phyloP scores from a whole-genome alignment of 106 monocot genomes.

The Chionographis japonica region DNA sequence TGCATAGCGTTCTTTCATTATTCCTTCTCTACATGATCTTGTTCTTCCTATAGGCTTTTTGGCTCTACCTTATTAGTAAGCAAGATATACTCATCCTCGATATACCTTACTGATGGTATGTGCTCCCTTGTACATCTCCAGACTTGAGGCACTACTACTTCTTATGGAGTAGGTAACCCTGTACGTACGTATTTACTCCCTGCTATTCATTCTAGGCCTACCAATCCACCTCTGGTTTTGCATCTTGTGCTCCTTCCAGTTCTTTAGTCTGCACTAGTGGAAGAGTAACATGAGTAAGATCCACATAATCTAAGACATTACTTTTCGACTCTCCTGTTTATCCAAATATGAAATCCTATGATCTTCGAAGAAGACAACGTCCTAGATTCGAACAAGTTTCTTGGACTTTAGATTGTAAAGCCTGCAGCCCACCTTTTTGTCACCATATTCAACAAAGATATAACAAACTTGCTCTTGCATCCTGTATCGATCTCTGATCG shows the following conservation, averaged over 20 bases:
- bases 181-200: too few species aligned
- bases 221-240: too few species aligned
- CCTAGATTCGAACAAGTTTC: background rate
- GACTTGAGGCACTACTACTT: too few species aligned
- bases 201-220: background rate
- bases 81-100: background rate
- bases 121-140: too few species aligned
- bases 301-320: too few species aligned
- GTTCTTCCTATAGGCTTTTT: background rate
- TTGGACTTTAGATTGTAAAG: background rate
- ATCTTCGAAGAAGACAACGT: background rate
- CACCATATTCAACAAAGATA: background rate
- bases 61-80: background rate
- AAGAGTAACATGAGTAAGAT: background rate
- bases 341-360: background rate
- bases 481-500: background rate
- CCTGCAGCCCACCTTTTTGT: background rate
- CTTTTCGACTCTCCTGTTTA: background rate
- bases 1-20: conserved; percentile 2
- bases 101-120: background rate
- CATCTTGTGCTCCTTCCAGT: background rate
- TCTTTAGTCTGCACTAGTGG: too few species aligned
- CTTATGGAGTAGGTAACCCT: too few species aligned
- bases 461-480: background rate
- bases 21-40: background rate